These are phyloP conservation scores for Pseudogymnoascus sp. DNA, from an alignment of 2,329 filamentous ascomycete genomes.

Conservation along the genomic window DNA sequence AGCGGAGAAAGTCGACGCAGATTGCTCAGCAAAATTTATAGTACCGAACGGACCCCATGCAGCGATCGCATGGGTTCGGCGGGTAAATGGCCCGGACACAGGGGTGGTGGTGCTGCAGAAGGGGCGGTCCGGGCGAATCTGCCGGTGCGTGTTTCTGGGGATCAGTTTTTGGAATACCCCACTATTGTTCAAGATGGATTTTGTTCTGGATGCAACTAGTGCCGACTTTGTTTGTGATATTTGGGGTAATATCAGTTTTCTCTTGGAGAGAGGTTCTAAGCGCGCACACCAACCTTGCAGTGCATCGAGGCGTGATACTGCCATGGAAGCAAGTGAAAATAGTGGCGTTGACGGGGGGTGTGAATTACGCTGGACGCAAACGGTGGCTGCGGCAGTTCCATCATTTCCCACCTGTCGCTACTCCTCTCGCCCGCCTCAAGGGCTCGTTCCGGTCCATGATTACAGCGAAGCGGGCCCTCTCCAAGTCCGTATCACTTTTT, in stretches of 20 bases:
- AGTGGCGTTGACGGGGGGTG: neutral
- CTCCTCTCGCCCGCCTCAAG: neutral
- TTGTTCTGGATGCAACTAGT: neutral
- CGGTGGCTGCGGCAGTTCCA: neutral
- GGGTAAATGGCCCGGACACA: neutral
- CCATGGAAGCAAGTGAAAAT: neutral
- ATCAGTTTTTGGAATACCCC: neutral
- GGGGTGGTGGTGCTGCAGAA: neutral
- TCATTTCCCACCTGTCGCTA: neutral
- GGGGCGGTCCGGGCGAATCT: neutral
- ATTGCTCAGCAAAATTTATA: neutral
- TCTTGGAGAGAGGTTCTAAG: neutral
- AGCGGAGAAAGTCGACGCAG: neutral
- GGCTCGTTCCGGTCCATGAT: neutral
- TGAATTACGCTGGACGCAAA: neutral
- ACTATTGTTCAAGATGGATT: neutral
- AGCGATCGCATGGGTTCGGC: neutral
- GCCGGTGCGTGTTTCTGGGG: neutral
- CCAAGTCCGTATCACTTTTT: neutral
- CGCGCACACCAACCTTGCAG: neutral
- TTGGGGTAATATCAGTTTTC: constrained; percentile 1
- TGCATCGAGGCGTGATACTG: neutral
- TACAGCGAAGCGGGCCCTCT: neutral
- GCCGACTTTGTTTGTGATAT: neutral
- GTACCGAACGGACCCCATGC: neutral